Evolutionary conservation across 1,284 basidiomycete genomes (phyloP).

Genomic region (Sanguinoderma infundibulare): DNA sequence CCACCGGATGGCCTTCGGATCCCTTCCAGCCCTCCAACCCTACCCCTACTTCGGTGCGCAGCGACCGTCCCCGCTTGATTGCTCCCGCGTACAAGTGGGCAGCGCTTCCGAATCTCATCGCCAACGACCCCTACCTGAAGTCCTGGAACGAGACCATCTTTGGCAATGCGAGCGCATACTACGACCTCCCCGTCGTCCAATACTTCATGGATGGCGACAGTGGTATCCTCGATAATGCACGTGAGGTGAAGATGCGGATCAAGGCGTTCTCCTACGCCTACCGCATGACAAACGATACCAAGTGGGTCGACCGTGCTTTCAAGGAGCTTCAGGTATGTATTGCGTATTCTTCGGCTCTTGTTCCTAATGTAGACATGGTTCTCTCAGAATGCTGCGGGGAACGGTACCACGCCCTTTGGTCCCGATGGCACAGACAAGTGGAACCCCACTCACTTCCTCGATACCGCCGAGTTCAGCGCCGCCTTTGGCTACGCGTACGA

Average conservation of each 20-base stretch:
- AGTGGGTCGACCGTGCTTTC: slow-evolving; percentile 87
- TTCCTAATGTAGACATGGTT: background rate
- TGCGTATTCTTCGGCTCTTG: background rate
- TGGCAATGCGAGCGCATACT: slow-evolving; percentile 82
- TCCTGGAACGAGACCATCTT: slow-evolving; percentile 95
- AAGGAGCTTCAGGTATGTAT: slow-evolving; percentile 74
- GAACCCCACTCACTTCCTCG: slow-evolving; percentile 94
- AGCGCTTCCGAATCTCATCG: slow-evolving; percentile 81
- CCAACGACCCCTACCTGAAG: slow-evolving; percentile 84
- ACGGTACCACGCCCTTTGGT: slow-evolving; percentile 65
- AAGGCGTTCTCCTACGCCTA: slow-evolving; percentile 95
- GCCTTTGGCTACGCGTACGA: slow-evolving; percentile 95
- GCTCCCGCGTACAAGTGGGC: slow-evolving; percentile 94
- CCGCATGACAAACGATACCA: slow-evolving; percentile 88
- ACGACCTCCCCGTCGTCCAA: slow-evolving; percentile 60
- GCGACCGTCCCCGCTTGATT: slow-evolving; percentile 89
- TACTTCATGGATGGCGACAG: slow-evolving; percentile 85
- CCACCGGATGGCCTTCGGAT: slow-evolving; percentile 78
- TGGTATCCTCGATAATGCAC: slow-evolving; percentile 92
- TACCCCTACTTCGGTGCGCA: slow-evolving; percentile 62
- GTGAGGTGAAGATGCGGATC: slow-evolving; percentile 88
- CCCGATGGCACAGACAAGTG: slow-evolving; percentile 62
- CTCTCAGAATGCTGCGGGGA: slow-evolving; percentile 70
- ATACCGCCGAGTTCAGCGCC: slow-evolving; percentile 87
- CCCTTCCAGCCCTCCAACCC: slow-evolving; percentile 69